A percentile compares a stretch with the other conserved stretches of the same genome.
phyloP scores from a whole-genome alignment of 1,284 basidiomycete genomes.

The Ceratobasidium sp. region DNA sequence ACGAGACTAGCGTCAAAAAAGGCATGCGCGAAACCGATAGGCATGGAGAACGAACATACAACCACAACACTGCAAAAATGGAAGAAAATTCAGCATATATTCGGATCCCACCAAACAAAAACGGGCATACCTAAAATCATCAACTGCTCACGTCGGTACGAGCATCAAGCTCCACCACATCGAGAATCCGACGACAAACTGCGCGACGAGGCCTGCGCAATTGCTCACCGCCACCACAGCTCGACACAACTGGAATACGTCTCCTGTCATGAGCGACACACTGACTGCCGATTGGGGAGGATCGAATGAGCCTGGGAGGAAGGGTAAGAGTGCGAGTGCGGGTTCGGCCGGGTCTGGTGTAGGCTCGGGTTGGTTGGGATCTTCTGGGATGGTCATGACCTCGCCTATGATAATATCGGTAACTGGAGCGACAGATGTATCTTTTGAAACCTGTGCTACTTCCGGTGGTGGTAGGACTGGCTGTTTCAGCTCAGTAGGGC shows the following conservation, averaged over 20 bases:
- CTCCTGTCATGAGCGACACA: conserved; percentile 27
- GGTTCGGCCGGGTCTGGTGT: conserved; percentile 24
- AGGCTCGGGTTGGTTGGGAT: background rate
- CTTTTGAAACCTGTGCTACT: background rate
- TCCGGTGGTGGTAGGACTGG: background rate
- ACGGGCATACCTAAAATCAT: background rate
- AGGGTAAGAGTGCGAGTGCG: background rate
- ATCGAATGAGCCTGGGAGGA: conserved; percentile 29
- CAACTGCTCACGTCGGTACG: conserved; percentile 4
- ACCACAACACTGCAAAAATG: background rate
- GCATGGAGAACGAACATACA: conserved; percentile 10
- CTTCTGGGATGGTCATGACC: conserved; percentile 17
- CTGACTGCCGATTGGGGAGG: background rate
- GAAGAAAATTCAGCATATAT: background rate
- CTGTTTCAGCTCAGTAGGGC: conserved; percentile 28
- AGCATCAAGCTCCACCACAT: conserved; percentile 37
- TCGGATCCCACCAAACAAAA: background rate
- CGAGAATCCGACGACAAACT: conserved; percentile 32
- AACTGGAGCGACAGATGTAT: background rate
- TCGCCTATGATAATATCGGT: background rate
- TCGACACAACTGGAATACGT: conserved; percentile 24
- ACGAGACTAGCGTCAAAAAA: background rate
- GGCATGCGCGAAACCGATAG: background rate
- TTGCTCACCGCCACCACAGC: conserved; percentile 32
- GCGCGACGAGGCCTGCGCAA: conserved; percentile 37